Conservation (phyloP, 2,329 filamentous ascomycete genomes). For the Apiospora saccharicola region DNA sequence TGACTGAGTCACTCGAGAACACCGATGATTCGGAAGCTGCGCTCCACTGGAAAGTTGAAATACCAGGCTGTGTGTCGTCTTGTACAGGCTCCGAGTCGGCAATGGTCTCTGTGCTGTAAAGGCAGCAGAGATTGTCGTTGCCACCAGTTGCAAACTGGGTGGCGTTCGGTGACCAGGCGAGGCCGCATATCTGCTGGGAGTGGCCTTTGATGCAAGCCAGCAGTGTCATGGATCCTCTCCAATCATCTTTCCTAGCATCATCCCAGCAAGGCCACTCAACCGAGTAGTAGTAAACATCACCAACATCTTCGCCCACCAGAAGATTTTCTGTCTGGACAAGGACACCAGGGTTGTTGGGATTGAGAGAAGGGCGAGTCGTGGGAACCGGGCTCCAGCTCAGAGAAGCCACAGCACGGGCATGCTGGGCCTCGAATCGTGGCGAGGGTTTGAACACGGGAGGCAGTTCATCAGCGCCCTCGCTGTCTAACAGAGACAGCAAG, state of each 20-base stretch:
- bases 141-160: slow-evolving; percentile 84
- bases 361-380: slow-evolving; percentile 60
- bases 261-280: slow-evolving; percentile 81
- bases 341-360: slow-evolving; percentile 53
- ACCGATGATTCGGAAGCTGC: not conserved
- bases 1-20: not conserved
- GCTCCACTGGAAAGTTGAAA: slow-evolving; percentile 18
- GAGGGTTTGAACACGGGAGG: slow-evolving; percentile 44
- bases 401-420: slow-evolving; percentile 77
- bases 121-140: slow-evolving; percentile 88
- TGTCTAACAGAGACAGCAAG: slow-evolving; percentile 74
- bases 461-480: slow-evolving; percentile 34
- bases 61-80: not conserved
- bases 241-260: slow-evolving; percentile 70
- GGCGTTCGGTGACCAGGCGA: slow-evolving; percentile 86
- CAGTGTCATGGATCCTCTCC: slow-evolving; percentile 80
- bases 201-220: slow-evolving; percentile 81
- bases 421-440: slow-evolving; percentile 74
- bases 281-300: slow-evolving; percentile 86
- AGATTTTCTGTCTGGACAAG: slow-evolving; percentile 80
- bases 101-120: slow-evolving; percentile 76
- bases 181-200: slow-evolving; percentile 88
- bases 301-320: slow-evolving; percentile 83
- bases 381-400: slow-evolving; percentile 79
- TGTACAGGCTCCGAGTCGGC: slow-evolving; percentile 39